These are phyloP conservation scores for Mortierella sp. DNA, from an alignment of 371 early-diverging fungal genomes.

Conservation along the genomic window DNA sequence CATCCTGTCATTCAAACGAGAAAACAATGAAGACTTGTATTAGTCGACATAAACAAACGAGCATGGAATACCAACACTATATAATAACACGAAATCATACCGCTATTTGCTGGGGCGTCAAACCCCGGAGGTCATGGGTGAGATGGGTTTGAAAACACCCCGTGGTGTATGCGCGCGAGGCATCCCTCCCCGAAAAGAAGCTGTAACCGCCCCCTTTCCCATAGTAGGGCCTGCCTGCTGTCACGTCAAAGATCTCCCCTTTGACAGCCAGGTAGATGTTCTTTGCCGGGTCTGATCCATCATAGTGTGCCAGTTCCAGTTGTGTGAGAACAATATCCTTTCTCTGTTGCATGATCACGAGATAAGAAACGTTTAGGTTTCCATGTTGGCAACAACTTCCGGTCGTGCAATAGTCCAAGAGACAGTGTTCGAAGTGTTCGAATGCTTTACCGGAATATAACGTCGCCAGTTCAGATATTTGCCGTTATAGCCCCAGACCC, in stretches of 20 bases:
- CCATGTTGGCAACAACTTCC: no score
- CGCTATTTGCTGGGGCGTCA: conserved; percentile 76
- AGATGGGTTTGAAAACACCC: conserved; percentile 94
- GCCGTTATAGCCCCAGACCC: conserved; percentile 81
- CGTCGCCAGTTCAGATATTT: conserved; percentile 81
- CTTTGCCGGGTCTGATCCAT: conserved; percentile 79
- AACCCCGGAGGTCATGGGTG: conserved; percentile 93
- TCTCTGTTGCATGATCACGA: no score
- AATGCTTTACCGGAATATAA: conserved; percentile 73
- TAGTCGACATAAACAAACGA: not conserved
- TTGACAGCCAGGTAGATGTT: conserved; percentile 93
- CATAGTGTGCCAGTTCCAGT: conserved; percentile 77
- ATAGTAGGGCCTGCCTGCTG: conserved; percentile 78
- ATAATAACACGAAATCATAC: conserved; percentile 50
- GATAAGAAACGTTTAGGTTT: no score
- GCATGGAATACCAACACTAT: not conserved
- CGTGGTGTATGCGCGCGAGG: conserved; percentile 93
- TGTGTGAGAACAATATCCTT: conserved; percentile 76
- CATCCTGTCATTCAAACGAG: conserved; percentile 54
- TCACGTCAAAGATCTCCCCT: conserved; percentile 93
- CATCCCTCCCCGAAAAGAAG: conserved; percentile 94
- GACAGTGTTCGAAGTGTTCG: not conserved
- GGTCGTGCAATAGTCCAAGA: no score
- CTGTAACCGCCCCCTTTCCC: conserved; percentile 85
- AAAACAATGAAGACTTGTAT: conserved; percentile 6